Base-by-base conservation (phyloP, 495 filamentous ascomycete genomes). In the Aspergillus coremiiformis region DNA sequence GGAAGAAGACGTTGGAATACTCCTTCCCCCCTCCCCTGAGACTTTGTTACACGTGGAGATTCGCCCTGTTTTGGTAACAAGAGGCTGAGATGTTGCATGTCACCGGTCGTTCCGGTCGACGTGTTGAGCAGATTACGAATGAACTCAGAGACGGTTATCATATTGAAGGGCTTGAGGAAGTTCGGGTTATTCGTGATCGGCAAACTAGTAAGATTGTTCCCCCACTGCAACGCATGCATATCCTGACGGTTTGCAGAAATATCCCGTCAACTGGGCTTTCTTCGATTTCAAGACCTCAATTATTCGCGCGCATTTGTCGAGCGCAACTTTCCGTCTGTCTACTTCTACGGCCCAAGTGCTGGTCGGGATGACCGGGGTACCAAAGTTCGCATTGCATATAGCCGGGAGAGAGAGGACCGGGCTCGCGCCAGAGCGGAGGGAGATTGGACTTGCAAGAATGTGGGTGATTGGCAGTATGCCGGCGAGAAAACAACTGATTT, bases 391-490 rank as follows among this genome's bases (percentile, higher is more conserved):
- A 81, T 82, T 54, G 77, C 78, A 10, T 82, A 70, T 56, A 76
- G 74, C 42, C 77, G 80, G 10, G 78, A 82, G 53, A 74, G 80
- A 55, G 79, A 80, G 37, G 78, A 81, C 50, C 65, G 74, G 51
- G 67, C 66, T 52, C 76, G 73, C 20, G 61, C 64, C 26, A 74
- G 78, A 49, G 75, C 73, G 0, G 85, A 84, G 20, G 84, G 84
- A 22, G 85, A 90, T 58, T 94, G 89, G 89, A 83, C 75, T 14
- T 94, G 89, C 58, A 72, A 79, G 47, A 78, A 80, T 59, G 87
- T 91, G 61, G 57, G 77, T 70, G 24, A 3, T n/a, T 1, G 42
- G n/a, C 39, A 5, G 6, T 41, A 37, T 19, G 12, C 24, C 4
- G 33, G 39, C 8, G 21, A 32, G 14, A n/a, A 17, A 20, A 46